phyloP scores from a whole-genome alignment of 257 asterid species.

The Cordia subcordata region DNA sequence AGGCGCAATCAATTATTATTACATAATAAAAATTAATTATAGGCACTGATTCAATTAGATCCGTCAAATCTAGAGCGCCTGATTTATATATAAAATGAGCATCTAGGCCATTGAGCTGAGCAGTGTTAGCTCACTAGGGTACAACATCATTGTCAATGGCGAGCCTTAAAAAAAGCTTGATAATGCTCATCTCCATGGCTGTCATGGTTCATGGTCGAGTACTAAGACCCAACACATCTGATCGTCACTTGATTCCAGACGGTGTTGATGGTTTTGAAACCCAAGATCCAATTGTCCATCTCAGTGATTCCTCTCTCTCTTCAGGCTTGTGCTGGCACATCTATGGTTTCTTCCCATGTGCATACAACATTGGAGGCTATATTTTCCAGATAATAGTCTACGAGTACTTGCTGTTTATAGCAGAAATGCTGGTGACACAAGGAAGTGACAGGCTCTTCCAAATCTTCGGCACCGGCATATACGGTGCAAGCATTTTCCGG shows the following conservation, averaged over 20 bases:
- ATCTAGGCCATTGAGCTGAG: no score
- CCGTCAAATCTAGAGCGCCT: no score
- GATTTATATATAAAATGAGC: no score
- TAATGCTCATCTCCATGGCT: background rate
- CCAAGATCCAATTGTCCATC: background rate
- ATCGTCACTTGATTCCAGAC: constrained; percentile 5
- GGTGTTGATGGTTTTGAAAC: background rate
- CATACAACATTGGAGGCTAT: constrained; percentile 38
- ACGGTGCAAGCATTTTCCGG: constrained; percentile 34
- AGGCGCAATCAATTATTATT: no score
- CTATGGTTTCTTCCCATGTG: constrained; percentile 15
- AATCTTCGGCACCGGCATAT: constrained; percentile 37
- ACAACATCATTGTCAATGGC: background rate
- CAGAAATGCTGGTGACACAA: constrained; percentile 21
- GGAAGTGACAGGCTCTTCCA: constrained; percentile 38
- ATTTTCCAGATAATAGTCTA: constrained; percentile 28
- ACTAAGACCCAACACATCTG: background rate
- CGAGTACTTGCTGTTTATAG: constrained; percentile 33
- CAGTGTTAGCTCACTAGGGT: no score
- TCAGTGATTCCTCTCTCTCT: background rate
- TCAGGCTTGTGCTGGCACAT: background rate
- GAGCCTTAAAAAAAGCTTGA: background rate
- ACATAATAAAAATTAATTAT: no score
- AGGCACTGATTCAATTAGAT: no score
- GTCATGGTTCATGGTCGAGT: background rate